phyloP scores from a whole-genome alignment of 2,329 filamentous ascomycete genomes.

The Xylaria sp. region DNA sequence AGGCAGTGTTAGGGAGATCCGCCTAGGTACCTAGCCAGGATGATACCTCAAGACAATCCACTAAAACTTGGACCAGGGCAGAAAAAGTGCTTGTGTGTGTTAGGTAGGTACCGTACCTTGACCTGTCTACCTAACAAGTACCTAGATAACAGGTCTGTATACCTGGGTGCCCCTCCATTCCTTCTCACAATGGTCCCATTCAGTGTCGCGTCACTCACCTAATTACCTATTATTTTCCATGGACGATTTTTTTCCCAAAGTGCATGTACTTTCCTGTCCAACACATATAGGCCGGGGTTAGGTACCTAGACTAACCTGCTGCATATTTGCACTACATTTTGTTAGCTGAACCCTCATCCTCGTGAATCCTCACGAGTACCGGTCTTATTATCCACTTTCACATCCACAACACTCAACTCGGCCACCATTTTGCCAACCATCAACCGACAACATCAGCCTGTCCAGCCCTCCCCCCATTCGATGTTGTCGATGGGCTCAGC shows the following conservation, averaged over 20 bases:
- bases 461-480: slow-evolving; percentile 20
- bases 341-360: slow-evolving; percentile 38
- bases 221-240: slow-evolving; percentile 20
- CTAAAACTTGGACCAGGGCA: not conserved
- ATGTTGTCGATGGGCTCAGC: slow-evolving; percentile 31
- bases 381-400: not conserved
- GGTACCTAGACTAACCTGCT: slow-evolving; percentile 24
- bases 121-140: not conserved
- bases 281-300: slow-evolving; percentile 21
- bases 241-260: slow-evolving; percentile 29
- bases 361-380: slow-evolving; percentile 31
- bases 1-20: not conserved
- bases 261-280: slow-evolving; percentile 29
- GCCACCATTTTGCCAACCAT: slow-evolving; percentile 26
- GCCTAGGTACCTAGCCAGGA: not conserved
- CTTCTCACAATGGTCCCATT: slow-evolving; percentile 6
- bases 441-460: slow-evolving; percentile 20
- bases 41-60: not conserved
- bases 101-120: not conserved
- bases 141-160: not conserved
- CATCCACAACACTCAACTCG: slow-evolving; percentile 26
- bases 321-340: slow-evolving; percentile 33
- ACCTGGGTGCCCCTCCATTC: slow-evolving; percentile 6
- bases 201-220: slow-evolving; percentile 13
- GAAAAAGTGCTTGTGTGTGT: slow-evolving; percentile 1